A percentile compares a stretch with the other conserved stretches of the same genome.
phyloP scores from a whole-genome alignment of 306 rosid genomes.

The Hylodesmum podocarpum region DNA sequence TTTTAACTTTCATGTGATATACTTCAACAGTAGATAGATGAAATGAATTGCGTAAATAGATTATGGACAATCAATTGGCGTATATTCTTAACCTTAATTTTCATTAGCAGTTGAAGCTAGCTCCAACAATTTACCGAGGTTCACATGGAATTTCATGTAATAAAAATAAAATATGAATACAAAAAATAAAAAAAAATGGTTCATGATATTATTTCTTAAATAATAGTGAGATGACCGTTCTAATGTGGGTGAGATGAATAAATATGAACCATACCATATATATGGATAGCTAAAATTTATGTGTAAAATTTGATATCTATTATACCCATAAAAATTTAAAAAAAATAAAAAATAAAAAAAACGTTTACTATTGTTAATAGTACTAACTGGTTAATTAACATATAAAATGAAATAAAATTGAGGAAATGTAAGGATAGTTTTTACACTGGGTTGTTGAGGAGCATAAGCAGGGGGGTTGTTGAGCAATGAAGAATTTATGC shows the following conservation, averaged over 20 bases:
- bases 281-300: no score
- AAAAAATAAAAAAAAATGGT: background rate
- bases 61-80: background rate
- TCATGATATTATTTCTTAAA: background rate
- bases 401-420: background rate
- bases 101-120: no score
- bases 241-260: no score
- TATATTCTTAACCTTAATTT: no score
- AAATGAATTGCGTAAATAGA: background rate
- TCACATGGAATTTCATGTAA: background rate
- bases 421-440: background rate
- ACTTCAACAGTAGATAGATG: no score
- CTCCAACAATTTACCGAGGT: background rate
- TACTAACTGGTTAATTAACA: background rate
- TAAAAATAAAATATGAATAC: background rate
- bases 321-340: no score
- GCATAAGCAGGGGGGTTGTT: background rate
- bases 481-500: background rate
- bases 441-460: background rate
- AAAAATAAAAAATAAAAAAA: background rate
- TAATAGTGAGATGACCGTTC: no score
- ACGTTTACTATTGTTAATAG: background rate
- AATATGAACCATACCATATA: no score
- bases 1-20: no score
- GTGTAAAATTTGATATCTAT: no score